These are phyloP conservation scores for Gymnopus androsaceus DNA, from an alignment of 1,284 basidiomycete species.

Conservation along the genomic window DNA sequence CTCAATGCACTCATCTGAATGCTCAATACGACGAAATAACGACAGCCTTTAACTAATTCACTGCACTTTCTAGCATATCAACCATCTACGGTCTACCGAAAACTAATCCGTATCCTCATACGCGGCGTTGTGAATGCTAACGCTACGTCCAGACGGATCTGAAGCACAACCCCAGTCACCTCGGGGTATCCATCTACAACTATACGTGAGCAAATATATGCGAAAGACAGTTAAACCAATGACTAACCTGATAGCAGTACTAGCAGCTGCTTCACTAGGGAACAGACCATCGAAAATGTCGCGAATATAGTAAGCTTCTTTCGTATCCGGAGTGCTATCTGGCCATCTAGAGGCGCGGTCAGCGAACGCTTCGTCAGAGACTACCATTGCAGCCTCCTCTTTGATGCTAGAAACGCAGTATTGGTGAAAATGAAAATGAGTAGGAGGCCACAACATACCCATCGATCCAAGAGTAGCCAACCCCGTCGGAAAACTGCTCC, in stretches of 20 bases:
- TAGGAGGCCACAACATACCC: conserved; percentile 60
- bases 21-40: no score
- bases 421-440: conserved; percentile 1
- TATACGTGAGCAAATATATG: conserved; percentile 11
- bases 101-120: conserved; percentile 46
- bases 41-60: no score
- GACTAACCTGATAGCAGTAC: conserved; percentile 86
- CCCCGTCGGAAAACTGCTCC: conserved; percentile 99
- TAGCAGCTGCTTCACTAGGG: conserved; percentile 84
- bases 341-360: conserved; percentile 80
- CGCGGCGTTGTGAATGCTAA: conserved; percentile 94
- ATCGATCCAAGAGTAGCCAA: conserved; percentile 99
- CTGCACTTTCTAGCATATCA: background rate
- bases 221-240: conserved; percentile 14
- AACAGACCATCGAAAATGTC: conserved; percentile 90
- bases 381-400: conserved; percentile 73
- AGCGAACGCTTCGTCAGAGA: conserved; percentile 85
- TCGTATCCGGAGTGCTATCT: conserved; percentile 88
- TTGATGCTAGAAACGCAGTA: conserved; percentile 74
- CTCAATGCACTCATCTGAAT: no score
- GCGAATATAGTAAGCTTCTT: conserved; percentile 95
- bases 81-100: background rate
- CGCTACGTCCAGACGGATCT: conserved; percentile 94
- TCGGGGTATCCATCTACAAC: conserved; percentile 84
- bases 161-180: conserved; percentile 95